Conservation (phyloP, 148 eudicot genomes). For the Vaccinium macrocarpon region DNA sequence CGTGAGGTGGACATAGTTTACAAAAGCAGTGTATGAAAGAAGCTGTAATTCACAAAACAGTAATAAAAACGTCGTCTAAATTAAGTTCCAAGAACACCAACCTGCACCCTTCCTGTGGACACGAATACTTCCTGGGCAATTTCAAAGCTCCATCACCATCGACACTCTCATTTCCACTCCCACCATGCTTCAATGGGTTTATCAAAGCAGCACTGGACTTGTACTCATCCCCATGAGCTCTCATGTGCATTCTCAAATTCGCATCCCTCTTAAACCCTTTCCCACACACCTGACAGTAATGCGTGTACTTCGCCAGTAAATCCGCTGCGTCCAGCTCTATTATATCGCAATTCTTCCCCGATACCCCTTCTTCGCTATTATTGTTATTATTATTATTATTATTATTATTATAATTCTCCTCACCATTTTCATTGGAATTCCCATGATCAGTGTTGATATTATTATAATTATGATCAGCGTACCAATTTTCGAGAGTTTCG, state of each 20-base stretch:
- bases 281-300: constrained; percentile 76
- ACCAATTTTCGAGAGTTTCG: constrained; percentile 27
- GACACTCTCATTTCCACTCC: background rate
- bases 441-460: constrained; percentile 3
- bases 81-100: background rate
- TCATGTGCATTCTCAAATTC: constrained; percentile 91
- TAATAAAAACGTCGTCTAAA: background rate
- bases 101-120: constrained; percentile 80
- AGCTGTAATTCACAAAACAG: background rate
- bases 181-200: constrained; percentile 48
- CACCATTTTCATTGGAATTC: background rate
- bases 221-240: constrained; percentile 92
- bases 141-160: background rate
- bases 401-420: background rate
- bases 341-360: constrained; percentile 29
- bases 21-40: background rate
- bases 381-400: background rate
- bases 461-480: background rate
- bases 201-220: constrained; percentile 66
- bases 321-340: constrained; percentile 47
- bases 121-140: constrained; percentile 56
- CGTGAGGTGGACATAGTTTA: background rate
- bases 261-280: constrained; percentile 93
- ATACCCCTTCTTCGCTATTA: background rate
- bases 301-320: constrained; percentile 75